Evolutionary conservation across 2,329 filamentous ascomycete genomes (phyloP), one percentile per base, ranked within the genome.

Genomic region (Talaromyces sp.): DNA sequence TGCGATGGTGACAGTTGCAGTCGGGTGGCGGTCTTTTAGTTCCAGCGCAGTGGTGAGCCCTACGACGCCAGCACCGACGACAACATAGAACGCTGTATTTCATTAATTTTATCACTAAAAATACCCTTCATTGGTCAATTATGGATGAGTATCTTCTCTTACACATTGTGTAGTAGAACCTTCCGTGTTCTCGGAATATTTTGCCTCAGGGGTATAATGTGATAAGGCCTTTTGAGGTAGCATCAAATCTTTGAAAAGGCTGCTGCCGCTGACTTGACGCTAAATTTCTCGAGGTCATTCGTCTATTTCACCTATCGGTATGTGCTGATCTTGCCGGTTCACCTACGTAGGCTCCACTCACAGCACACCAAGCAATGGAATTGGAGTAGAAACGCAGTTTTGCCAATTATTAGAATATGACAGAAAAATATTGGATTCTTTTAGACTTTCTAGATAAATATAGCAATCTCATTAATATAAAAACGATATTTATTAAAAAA

Each of bases 1-100:
- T 59, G 51, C 58, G 17, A 59, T 59, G 2, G 31, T 31, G 55
- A 59, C 58, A 56, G 56, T 56, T 51, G 58, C 58, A 56, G 1
- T 59, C 29, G 58, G 58, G 43, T 59, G 31, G 53, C 58, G 58
- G 43, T 59, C 58, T 59, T 59, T 59, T 27, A 59, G 43, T 59
- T 59, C 58, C 53, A 59, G 53, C 53, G 58, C 58, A 55, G 58
- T 56, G 50, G 58, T 59, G 24, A 59, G 58, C 9, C 8, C 29
- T 2, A 31, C 10, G 21, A 59, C 58, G 41, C 58, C 58, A 59
- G 58, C 58, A 56, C 58, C 58, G 10, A 52, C 53, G 53, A 59
- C 58, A 51, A 59, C 52, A 52, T 55, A 59, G 43, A 41, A 59
- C 19, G 58, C 58, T 59, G 51, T 56, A 51, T 51, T 56, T 56